phyloP scores from a whole-genome alignment of 495 filamentous ascomycete genomes.

The Talaromyces trachyspermus region DNA sequence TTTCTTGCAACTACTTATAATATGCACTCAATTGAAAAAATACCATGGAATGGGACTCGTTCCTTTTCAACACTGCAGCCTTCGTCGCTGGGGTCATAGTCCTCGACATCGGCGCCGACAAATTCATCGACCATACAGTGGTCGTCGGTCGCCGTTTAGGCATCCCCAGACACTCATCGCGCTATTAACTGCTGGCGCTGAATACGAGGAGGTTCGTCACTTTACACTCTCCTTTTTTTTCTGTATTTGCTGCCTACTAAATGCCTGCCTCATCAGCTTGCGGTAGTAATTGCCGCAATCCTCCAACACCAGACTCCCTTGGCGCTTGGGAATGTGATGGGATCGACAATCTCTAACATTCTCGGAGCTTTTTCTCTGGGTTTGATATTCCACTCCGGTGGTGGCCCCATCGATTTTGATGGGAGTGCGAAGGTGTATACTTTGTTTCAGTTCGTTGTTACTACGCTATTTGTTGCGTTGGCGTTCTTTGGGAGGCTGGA shows the following conservation, averaged over 20 bases:
- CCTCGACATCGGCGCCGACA: conserved; percentile 25
- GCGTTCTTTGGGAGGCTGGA: conserved; percentile 20
- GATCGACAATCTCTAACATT: conserved; percentile 49
- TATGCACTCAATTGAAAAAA: too few species aligned
- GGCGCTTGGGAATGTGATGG: conserved; percentile 50
- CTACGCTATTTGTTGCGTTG: conserved; percentile 29
- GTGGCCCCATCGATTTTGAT: conserved; percentile 26
- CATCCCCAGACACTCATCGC: conserved; percentile 41
- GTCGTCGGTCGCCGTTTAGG: conserved; percentile 38
- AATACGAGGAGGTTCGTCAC: conserved; percentile 46
- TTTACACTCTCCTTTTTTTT: conserved; percentile 1
- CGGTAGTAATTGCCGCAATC: conserved; percentile 43
- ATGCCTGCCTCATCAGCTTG: conserved; percentile 35
- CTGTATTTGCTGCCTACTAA: background rate
- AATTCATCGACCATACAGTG: conserved; percentile 47
- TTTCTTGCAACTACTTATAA: too few species aligned
- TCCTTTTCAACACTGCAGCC: conserved; percentile 17
- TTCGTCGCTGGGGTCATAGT: conserved; percentile 21
- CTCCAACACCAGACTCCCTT: conserved; percentile 37
- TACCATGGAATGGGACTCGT: conserved; percentile 15
- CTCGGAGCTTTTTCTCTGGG: conserved; percentile 50
- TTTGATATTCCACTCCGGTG: conserved; percentile 29
- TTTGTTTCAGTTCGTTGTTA: conserved; percentile 27
- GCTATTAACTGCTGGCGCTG: conserved; percentile 47
- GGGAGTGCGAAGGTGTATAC: conserved; percentile 43